Evolutionary conservation across 2,329 filamentous ascomycete species (phyloP), one percentile per base, ranked within the genome.

Genomic region (Xylaria sp.): DNA sequence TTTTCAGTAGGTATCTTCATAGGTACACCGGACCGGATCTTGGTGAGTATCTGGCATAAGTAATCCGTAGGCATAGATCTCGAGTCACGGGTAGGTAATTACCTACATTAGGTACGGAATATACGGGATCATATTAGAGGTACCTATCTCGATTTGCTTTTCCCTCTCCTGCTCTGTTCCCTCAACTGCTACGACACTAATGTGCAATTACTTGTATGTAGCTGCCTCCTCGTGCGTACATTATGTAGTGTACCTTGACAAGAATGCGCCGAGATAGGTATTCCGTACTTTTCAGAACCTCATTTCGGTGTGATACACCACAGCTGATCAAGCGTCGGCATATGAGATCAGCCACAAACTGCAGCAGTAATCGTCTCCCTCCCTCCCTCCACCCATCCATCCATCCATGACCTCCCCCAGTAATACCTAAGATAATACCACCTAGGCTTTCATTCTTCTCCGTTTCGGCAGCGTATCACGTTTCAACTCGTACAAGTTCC

Each of bases 271-370:
- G 13, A 42, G 18, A 34, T 56, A 54, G 37, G n/a, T 46, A 46
- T 46, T 46, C 42, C 42, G 47, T 49, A 19, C 18, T 49, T 49
- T 8, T 13, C 13, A 19, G 23, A 50, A 44, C 39, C 55, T 52
- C 19, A 52, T 52, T 52, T 52, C 48, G 48, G 37, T 39, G 37
- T 52, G 55, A 52, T 57, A 19, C 35, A 30, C 30, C 39, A 55
- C 50, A 18, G 57, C 34, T 57, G 37, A 52, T 48, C 54, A 59
- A 59, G 54, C 56, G 54, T 57, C 57, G 61, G 61, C 58, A 63
- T 54, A 60, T 58, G 53, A 50, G 47, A 23, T 60, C 58, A 60
- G 60, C 60, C 60, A 60, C 60, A 10, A 10, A 30, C 46, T 30
- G 47, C 18, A 30, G 47, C 18, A 30, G 47, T 18, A 19, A 42